Percentiles rank a stretch among this genome's conserved stretches.
Evolutionary conservation across 148 eudicot species (phyloP).

Genomic region (Dysphania ambrosioides): DNA sequence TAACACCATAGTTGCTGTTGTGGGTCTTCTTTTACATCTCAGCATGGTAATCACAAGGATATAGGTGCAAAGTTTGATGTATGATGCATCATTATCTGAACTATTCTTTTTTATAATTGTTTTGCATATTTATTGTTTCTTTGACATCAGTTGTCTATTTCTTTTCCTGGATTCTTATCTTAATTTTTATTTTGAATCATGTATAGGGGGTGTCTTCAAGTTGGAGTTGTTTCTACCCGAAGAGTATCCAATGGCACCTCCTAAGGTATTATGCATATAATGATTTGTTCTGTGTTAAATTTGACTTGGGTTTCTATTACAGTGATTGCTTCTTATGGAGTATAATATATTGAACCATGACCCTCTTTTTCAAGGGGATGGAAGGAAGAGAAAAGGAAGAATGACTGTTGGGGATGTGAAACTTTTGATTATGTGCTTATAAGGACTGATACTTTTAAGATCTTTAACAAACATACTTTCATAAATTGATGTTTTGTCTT

Average conservation of each 20-base stretch:
- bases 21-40: slow-evolving; percentile 3
- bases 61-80: background rate
- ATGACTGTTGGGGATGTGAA: background rate
- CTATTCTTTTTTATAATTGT: background rate
- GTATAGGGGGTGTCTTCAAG: slow-evolving; percentile 94
- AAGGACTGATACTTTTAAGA: background rate
- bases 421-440: background rate
- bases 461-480: background rate
- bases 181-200: slow-evolving; percentile 15
- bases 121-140: background rate
- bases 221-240: slow-evolving; percentile 97
- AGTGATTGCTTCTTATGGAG: background rate
- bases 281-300: background rate
- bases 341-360: background rate
- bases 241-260: slow-evolving; percentile 99
- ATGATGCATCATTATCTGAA: background rate
- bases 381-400: background rate
- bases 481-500: background rate
- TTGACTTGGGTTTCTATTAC: background rate
- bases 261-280: slow-evolving; percentile 55
- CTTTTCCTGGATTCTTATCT: background rate
- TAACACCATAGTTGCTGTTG: background rate
- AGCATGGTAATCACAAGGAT: background rate
- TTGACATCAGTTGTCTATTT: background rate
- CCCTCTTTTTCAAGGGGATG: background rate